phyloP scores from a whole-genome alignment of 2,329 filamentous ascomycete species.

The Coniochaeta sp. region DNA sequence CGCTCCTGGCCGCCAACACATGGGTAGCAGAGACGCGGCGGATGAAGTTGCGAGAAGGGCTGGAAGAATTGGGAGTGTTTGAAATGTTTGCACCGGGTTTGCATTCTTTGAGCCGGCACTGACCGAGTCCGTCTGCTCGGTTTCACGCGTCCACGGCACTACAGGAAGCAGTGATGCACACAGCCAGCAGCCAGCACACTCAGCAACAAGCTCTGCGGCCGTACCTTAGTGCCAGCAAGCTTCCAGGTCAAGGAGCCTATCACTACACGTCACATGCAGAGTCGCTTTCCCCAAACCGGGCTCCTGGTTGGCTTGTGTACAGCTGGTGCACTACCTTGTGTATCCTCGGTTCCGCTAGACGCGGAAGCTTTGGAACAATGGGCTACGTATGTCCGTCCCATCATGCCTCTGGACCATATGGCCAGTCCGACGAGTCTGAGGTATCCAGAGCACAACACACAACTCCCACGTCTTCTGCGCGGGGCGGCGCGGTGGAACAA shows the following conservation, averaged over 20 bases:
- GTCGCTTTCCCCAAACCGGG: background rate
- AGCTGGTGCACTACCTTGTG: too few species aligned
- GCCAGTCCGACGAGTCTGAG: background rate
- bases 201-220: background rate
- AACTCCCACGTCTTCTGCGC: background rate
- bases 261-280: background rate
- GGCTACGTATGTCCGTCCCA: too few species aligned
- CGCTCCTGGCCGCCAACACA: background rate
- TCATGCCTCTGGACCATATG: background rate
- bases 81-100: background rate
- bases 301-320: background rate
- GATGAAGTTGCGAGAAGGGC: background rate
- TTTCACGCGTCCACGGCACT: background rate
- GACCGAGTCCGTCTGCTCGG: background rate
- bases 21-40: background rate
- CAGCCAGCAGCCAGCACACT: too few species aligned
- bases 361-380: background rate
- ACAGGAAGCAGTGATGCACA: too few species aligned
- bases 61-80: background rate
- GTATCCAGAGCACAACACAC: background rate
- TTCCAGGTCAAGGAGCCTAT: background rate
- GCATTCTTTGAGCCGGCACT: background rate
- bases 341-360: background rate
- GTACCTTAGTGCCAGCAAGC: too few species aligned
- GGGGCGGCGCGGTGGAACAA: background rate